Evolutionary conservation across 768 basidiomycete species (phyloP).

Genomic region (Tricholoma sp.): DNA sequence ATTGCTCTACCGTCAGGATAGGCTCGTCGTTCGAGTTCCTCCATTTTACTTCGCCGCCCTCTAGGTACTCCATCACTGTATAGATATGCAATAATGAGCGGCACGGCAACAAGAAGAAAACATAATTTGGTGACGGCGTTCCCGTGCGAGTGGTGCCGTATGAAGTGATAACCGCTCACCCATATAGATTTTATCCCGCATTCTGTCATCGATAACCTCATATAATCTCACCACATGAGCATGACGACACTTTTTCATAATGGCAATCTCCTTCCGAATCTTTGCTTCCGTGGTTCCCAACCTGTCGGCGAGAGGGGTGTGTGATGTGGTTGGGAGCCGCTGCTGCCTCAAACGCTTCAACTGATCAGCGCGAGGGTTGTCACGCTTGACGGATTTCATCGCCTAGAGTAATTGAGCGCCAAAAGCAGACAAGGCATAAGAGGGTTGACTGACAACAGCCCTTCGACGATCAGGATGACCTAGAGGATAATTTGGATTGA

Average conservation of each 20-base stretch:
- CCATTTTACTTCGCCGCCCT: constrained; percentile 95
- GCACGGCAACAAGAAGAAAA: neutral
- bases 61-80: constrained; percentile 93
- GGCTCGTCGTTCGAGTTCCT: constrained; percentile 58
- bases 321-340: constrained; percentile 43
- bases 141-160: neutral
- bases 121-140: too few species aligned
- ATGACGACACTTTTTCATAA: constrained; percentile 96
- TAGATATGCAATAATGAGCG: constrained; percentile 8
- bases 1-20: constrained; percentile 77
- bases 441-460: constrained; percentile 30
- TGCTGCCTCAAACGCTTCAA: constrained; percentile 26
- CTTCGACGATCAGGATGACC: constrained; percentile 39
- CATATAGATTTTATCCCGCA: constrained; percentile 88
- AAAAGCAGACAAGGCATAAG: neutral
- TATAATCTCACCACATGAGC: constrained; percentile 84
- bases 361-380: constrained; percentile 59
- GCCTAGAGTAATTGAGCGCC: constrained; percentile 39
- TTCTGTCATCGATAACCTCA: constrained; percentile 93
- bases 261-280: constrained; percentile 91
- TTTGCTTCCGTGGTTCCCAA: constrained; percentile 73
- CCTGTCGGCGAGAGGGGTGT: constrained; percentile 59
- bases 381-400: constrained; percentile 72
- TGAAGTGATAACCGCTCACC: constrained; percentile 48
- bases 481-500: constrained; percentile 38